Conservation (phyloP, 192 early-diverging fungal genomes). For the Gonapodya sp. region DNA sequence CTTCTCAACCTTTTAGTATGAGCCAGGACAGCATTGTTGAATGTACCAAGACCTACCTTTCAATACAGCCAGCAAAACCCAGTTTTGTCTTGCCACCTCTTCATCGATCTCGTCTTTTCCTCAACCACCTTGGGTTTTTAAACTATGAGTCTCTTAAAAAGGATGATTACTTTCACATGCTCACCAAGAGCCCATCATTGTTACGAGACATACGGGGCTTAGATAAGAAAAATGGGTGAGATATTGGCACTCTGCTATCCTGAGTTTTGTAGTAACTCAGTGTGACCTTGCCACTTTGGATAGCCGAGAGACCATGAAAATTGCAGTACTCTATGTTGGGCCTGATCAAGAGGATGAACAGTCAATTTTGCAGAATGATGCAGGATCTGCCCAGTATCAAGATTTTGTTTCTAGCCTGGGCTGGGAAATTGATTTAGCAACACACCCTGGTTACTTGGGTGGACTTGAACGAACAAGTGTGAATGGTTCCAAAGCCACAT, state of each 20-base stretch:
- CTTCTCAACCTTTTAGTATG: background rate
- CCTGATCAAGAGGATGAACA: conserved; percentile 83
- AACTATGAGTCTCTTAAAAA: conserved; percentile 66
- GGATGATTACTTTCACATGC: conserved; percentile 44
- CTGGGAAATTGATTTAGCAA: conserved; percentile 81
- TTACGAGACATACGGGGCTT: conserved; percentile 65
- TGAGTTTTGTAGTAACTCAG: conserved; percentile 5
- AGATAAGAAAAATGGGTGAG: conserved; percentile 68
- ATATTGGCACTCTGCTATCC: background rate
- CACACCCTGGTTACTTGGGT: conserved; percentile 77
- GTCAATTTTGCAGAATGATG: conserved; percentile 68
- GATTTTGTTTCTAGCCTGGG: conserved; percentile 84
- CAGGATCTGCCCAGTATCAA: conserved; percentile 63
- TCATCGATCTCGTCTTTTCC: conserved; percentile 53
- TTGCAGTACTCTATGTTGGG: conserved; percentile 86
- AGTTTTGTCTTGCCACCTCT: conserved; percentile 22
- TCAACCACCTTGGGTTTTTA: conserved; percentile 68
- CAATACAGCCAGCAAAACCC: background rate
- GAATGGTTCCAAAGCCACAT: conserved; percentile 65
- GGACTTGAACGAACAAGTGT: conserved; percentile 72
- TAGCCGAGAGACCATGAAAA: conserved; percentile 79
- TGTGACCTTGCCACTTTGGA: background rate
- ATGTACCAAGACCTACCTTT: background rate
- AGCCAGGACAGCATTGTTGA: background rate
- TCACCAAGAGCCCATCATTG: conserved; percentile 55